Percentiles rank a stretch among this genome's conserved stretches.
phyloP scores from a whole-genome alignment of 805 yeast genomes.

The Nakazawaea ernobii region DNA sequence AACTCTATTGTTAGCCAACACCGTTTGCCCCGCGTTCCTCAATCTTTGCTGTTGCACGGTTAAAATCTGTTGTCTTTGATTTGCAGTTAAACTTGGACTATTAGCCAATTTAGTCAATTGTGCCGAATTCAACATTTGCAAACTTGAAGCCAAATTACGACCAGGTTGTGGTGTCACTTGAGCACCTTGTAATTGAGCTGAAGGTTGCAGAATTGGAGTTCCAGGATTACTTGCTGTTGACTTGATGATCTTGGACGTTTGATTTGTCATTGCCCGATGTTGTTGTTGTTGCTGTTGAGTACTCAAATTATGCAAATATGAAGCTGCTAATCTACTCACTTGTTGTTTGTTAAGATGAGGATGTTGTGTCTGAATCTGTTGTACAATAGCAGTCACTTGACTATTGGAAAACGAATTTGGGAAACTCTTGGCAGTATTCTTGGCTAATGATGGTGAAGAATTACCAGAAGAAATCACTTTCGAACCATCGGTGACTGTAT shows the following conservation, averaged over 20 bases:
- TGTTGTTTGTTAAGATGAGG: conserved; percentile 59
- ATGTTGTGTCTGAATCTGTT: conserved; percentile 58
- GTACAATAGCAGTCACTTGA: conserved; percentile 61
- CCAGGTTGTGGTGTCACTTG: conserved; percentile 1
- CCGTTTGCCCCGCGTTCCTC: conserved; percentile 10
- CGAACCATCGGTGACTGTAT: not conserved
- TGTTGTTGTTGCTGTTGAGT: conserved; percentile 19
- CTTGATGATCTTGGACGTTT: conserved; percentile 6
- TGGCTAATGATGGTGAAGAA: conserved; percentile 1
- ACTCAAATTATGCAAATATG: conserved; percentile 55
- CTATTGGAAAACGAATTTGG: conserved; percentile 40
- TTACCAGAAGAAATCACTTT: conserved; percentile 2
- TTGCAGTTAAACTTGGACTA: conserved; percentile 35
- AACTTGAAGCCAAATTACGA: conserved; percentile 10
- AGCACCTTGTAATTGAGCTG: conserved; percentile 2
- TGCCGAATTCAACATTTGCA: conserved; percentile 13
- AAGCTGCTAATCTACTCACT: conserved; percentile 60
- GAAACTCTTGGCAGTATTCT: not conserved
- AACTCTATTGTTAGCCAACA: conserved; percentile 1
- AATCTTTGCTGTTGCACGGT: conserved; percentile 25
- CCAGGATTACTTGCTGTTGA: conserved; percentile 11
- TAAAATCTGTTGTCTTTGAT: conserved; percentile 39
- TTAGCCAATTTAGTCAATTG: conserved; percentile 23
- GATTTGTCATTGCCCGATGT: conserved; percentile 6
- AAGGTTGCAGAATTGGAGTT: not conserved